Evolutionary conservation across 169 alveolate species (phyloP).

Genomic region (Cryptosporidium meleagridis): DNA sequence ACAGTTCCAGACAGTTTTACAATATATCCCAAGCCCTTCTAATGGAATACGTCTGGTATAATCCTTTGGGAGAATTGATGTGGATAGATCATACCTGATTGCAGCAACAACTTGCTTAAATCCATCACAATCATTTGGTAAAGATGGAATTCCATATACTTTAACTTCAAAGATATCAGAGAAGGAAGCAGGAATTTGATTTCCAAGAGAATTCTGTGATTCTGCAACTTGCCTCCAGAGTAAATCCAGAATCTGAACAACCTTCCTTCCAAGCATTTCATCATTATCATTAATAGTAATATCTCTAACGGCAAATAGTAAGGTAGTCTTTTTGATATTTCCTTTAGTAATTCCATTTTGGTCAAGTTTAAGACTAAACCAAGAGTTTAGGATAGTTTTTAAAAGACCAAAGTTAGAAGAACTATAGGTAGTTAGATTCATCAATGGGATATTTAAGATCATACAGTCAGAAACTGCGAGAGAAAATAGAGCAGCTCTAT

Average conservation of each 20-base stretch:
- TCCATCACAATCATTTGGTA: constrained; percentile 30
- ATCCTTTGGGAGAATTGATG: constrained; percentile 17
- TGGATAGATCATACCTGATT: constrained; percentile 1
- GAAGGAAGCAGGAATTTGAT: constrained; percentile 5
- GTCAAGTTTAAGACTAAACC: constrained; percentile 67
- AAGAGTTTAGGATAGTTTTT: constrained; percentile 82
- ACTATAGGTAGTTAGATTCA: constrained; percentile 88
- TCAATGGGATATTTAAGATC: constrained; percentile 81
- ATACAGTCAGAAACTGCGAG: constrained; percentile 91
- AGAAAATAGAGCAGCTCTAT: constrained; percentile 88
- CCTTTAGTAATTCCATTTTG: constrained; percentile 20
- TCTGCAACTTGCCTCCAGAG: constrained; percentile 39
- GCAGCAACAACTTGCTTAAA: not conserved
- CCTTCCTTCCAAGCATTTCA: constrained; percentile 54
- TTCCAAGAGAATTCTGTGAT: not conserved
- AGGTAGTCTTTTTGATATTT: constrained; percentile 15
- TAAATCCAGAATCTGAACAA: constrained; percentile 26
- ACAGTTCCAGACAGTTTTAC: constrained; percentile 76
- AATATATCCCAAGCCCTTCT: constrained; percentile 88
- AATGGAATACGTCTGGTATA: constrained; percentile 88
- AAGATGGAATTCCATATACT: constrained; percentile 70
- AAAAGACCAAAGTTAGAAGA: constrained; percentile 90
- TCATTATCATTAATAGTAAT: constrained; percentile 39
- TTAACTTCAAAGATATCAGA: constrained; percentile 43
- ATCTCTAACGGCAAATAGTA: constrained; percentile 54